Evolutionary conservation across 495 filamentous ascomycete species (phyloP), one percentile per base, ranked within the genome.

Genomic region (Bathelium albidoporum): DNA sequence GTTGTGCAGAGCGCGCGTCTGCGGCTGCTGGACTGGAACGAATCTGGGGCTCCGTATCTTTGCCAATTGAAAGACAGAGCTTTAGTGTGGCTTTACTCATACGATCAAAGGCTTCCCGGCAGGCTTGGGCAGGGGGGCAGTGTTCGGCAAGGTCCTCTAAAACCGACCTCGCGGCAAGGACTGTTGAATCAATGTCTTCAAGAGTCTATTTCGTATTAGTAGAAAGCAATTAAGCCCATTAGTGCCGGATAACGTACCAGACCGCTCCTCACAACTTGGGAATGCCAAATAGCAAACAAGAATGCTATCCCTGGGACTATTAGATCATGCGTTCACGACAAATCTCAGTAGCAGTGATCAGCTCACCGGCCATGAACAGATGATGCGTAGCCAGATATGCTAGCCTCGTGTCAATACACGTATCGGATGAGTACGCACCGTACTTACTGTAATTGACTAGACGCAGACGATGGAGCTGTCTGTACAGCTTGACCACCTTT

Each of bases 201-300:
- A 96, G 86, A 4, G 89, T 87, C 89, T 94, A 12, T 26, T 63
- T 16, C 20, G n/a, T 52, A 69, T 80, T 65, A 82, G 76, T 62
- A 65, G 41, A 9, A 60, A 22, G 36, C 2, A 9, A 55, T 55
- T 62, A 26, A 58, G n/a, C 29, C 9, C 18, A 60, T 45, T 20
- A 31, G 49, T 11, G 64, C 11, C 58, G 43, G n/a, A n/a, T 43
- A 18, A 75, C 88, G 76, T 82, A 91, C 89, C 71, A 96, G 77
- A 41, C 86, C 85, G 72, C 87, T 91, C 66, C 91, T 82, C 20
- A 97, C 93, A 55, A 88, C 81, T 39, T 89, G 84, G 9, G 93
- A 96, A 72, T 97, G 94, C 93, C 93, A 97, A 49, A 97, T 93
- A 18, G 94, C 91, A 72, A 96, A 97, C 4, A 97, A 82, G 73